Percentiles rank a stretch among this genome's conserved stretches.
Evolutionary conservation across 1,284 basidiomycete genomes (phyloP).

Genomic region (Pseudomicrostroma phylloplanum): DNA sequence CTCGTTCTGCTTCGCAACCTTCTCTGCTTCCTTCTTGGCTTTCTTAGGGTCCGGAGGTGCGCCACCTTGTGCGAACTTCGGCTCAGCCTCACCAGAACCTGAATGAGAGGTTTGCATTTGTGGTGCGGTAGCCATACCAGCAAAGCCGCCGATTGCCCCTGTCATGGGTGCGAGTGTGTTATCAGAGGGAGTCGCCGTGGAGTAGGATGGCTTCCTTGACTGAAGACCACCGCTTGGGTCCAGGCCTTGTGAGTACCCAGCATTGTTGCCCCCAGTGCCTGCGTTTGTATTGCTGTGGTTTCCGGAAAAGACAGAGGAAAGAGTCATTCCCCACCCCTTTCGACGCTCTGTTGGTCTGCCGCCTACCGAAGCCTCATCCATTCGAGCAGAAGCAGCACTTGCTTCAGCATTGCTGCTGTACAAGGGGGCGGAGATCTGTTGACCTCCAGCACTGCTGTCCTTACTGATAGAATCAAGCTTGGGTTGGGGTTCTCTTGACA

Average conservation of each 20-base stretch:
- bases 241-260: neutral
- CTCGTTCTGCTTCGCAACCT: slow-evolving; percentile 72
- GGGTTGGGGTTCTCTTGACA: too few species aligned
- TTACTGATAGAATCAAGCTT: too few species aligned
- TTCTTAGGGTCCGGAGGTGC: slow-evolving; percentile 65
- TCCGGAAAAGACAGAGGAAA: slow-evolving; percentile 15
- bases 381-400: too few species aligned
- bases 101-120: too few species aligned
- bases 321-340: slow-evolving; percentile 33
- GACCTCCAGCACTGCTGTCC: too few species aligned
- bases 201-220: neutral
- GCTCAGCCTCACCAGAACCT: slow-evolving; percentile 19
- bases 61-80: slow-evolving; percentile 49
- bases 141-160: too few species aligned
- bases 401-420: too few species aligned
- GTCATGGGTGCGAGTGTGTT: neutral
- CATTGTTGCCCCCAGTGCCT: neutral
- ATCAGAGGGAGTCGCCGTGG: too few species aligned
- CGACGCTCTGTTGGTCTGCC: slow-evolving; percentile 7
- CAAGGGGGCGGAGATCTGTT: too few species aligned
- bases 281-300: slow-evolving; percentile 5
- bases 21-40: slow-evolving; percentile 81
- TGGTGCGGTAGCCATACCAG: too few species aligned
- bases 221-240: neutral
- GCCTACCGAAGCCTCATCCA: neutral